Evolutionary conservation across 495 filamentous ascomycete genomes (phyloP).

Genomic region (Penicillium coffeae): DNA sequence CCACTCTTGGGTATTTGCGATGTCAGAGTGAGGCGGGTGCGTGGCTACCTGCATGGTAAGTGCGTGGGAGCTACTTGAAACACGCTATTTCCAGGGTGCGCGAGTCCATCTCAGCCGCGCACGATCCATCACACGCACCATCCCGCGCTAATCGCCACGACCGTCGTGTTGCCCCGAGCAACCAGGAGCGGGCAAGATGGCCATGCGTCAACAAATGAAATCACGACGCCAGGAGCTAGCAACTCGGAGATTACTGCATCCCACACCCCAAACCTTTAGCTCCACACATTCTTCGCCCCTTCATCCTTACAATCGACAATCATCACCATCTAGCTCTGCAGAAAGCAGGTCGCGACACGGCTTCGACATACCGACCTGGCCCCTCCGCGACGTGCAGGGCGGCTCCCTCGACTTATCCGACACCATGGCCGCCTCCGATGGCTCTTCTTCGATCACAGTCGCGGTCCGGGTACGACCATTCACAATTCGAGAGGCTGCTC

Average conservation of each 20-base stretch:
- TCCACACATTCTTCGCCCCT: constrained; percentile 26
- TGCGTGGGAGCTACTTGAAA: constrained; percentile 10
- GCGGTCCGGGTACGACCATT: constrained; percentile 91
- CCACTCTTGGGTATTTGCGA: not conserved
- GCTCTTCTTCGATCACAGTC: constrained; percentile 66
- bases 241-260: constrained; percentile 31
- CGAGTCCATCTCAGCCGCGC: not conserved
- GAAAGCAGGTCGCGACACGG: constrained; percentile 20
- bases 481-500: constrained; percentile 64
- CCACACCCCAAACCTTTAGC: constrained; percentile 26
- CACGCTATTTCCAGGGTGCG: not conserved
- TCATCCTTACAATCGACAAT: constrained; percentile 22
- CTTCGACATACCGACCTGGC: constrained; percentile 21
- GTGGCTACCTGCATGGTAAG: not conserved
- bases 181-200: constrained; percentile 29
- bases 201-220: constrained; percentile 37
- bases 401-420: constrained; percentile 8
- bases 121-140: constrained; percentile 7
- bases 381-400: constrained; percentile 13
- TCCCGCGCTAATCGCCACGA: constrained; percentile 3
- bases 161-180: constrained; percentile 35
- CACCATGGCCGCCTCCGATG: constrained; percentile 52
- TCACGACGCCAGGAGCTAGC: constrained; percentile 13
- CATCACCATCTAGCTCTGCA: constrained; percentile 8
- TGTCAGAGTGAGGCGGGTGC: not conserved